Conservation (phyloP, 176 grass and related monocot genomes). For the Aechmea fasciata region DNA sequence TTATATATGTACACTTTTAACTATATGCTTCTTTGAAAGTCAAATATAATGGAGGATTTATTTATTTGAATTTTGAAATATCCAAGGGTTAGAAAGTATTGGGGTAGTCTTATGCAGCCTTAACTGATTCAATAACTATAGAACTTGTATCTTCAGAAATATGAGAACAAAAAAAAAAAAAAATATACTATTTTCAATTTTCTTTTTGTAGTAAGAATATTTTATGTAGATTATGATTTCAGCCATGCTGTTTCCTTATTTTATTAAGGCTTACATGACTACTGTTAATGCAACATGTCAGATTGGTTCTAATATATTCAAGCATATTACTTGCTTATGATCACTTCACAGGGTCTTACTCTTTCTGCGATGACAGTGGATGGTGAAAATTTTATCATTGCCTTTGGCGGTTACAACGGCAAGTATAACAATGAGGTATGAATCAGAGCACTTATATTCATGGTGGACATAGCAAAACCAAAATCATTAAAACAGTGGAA, state of each 20-base stretch:
- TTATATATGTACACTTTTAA: background rate
- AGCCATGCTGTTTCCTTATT: too few species aligned
- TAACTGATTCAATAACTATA: too few species aligned
- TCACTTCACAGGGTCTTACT: constrained; percentile 63
- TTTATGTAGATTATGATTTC: too few species aligned
- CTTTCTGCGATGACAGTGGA: constrained; percentile 56
- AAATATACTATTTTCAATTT: too few species aligned
- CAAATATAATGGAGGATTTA: background rate
- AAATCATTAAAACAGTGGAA: background rate
- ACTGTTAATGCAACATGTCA: background rate
- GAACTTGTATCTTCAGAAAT: too few species aligned
- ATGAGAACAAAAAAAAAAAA: too few species aligned
- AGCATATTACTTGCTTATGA: constrained; percentile 15
- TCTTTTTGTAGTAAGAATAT: too few species aligned
- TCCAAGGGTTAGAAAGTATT: background rate
- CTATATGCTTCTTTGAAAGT: background rate
- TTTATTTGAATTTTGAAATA: background rate
- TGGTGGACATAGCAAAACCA: too few species aligned
- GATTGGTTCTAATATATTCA: constrained; percentile 3
- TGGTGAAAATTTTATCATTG: constrained; percentile 56
- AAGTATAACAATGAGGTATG: constrained; percentile 91
- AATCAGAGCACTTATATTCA: background rate
- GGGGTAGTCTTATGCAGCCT: background rate
- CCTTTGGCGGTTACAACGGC: constrained; percentile 97
- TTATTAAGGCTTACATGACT: background rate